Evolutionary conservation across 2,329 filamentous ascomycete species (phyloP), one percentile per base, ranked within the genome.

Genomic region (Trichoderma sp.): DNA sequence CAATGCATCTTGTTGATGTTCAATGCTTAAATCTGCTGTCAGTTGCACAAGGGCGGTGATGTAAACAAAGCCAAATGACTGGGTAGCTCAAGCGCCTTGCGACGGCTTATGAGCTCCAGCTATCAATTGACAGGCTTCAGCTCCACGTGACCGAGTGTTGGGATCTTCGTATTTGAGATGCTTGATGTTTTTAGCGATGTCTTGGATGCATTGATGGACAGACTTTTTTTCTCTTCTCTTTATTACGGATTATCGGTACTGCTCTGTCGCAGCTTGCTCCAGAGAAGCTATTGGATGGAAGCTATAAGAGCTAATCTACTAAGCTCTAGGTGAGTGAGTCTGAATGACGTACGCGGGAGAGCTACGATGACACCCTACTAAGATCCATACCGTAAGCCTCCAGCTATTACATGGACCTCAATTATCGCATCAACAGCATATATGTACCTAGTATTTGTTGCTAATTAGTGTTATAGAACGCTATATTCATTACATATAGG

Each of bases 1-100:
- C 75, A 76, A 66, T 75, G 75, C 75, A 76, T 76, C 9, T 27
- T 62, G 24, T 16, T 14, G 31, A 31, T 14, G 27, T 33, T 38
- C 53, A 21, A 38, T 38, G 71, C 41, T 33, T 29, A 38, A 14
- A 33, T 31, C 29, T 63, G 60, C 9, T 63, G 7, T 63, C 29
- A 33, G 29, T 29, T 21, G 29, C 14, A 12, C 21, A 11, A 21
- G 18, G 16, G 59, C 60, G 71, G 41, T 65, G 71, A 65, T 73
- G 71, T 29, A 71, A 71, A 41, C 71, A 73, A 50, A 64, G 31
- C 41, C 69, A 56, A 50, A 35, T 27, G 41, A n/a, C 41, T 4
- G 18, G 38, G 38, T 63, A 68, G 29, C 6, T 35, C 24, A 21
- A 29, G 35, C 24, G 33, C 63, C 35, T 45, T 27, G 14, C 31